Evolutionary conservation across 2,329 filamentous ascomycete species (phyloP), one percentile per base, ranked within the genome.

Genomic region (Alternaria brassicae): DNA sequence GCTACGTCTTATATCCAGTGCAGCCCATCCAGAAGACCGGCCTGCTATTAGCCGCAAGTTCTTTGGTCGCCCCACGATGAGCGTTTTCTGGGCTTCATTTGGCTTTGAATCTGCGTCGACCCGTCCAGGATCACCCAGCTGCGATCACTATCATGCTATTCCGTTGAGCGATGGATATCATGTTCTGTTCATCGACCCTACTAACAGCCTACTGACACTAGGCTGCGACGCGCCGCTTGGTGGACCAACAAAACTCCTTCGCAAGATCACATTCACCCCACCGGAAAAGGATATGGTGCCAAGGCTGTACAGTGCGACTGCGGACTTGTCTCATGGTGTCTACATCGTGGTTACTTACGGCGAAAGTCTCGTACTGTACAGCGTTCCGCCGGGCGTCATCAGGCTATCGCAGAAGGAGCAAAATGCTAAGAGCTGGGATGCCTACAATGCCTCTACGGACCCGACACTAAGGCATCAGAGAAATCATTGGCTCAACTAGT

Each of bases 121-220:
- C 10, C 59, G 48, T 3, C 40, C 60, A 13, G 56, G 36, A 2
- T 50, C 54, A 17, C 58, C 56, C 0, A 59, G 30, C 25, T 82
- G 82, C 32, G 86, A 89, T 67, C 86, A 90, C 66, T 89, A 87
- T 67, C 84, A 83, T 44, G 87, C 88, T 2, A 77, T 89, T 12
- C 88, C 89, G 3, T 72, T 91, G 37, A 88, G 86, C 61, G 89
- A 91, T 71, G 88, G 88, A 2, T 79, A 84, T 56, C 87, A 90
- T 65, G 80, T 91, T 34, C 75, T 90, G 5, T 90, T 89, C 71
- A 86, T 86, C 6, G 87, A 90, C 68, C 87, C 88, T 4, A 74
- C 75, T 10, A 85, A 81, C 1, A 83, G 82, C 9, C 74, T 81
- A 8, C 80, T 91, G 6, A 88, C 84, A 60, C 76, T 91, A 15